Evolutionary conservation across 176 grass and related monocot genomes (phyloP).

Genomic region (Carex cristatella): DNA sequence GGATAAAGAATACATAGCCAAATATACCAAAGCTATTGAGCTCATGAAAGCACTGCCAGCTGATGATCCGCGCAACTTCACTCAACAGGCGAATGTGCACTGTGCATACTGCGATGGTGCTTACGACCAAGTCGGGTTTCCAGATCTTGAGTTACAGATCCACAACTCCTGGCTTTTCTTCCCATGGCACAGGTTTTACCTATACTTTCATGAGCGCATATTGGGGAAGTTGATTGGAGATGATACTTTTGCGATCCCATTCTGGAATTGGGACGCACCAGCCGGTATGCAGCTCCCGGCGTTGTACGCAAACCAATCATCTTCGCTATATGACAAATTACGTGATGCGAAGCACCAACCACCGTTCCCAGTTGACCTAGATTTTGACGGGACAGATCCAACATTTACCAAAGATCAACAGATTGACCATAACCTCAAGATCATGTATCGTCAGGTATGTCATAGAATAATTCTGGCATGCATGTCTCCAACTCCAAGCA

Average conservation of each 20-base stretch:
- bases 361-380: constrained; percentile 38
- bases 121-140: constrained; percentile 53
- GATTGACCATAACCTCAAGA: constrained; percentile 43
- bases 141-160: constrained; percentile 36
- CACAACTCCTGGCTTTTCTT: constrained; percentile 75
- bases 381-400: constrained; percentile 29
- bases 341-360: constrained; percentile 47
- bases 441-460: constrained; percentile 73
- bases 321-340: constrained; percentile 38
- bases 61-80: constrained; percentile 74
- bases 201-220: constrained; percentile 70
- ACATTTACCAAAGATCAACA: constrained; percentile 16
- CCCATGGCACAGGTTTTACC: constrained; percentile 66
- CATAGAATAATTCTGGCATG: background rate
- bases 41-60: constrained; percentile 62
- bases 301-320: constrained; percentile 36
- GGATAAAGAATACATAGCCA: constrained; percentile 36
- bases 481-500: background rate
- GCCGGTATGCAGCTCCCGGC: constrained; percentile 46
- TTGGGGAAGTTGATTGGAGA: constrained; percentile 71
- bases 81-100: constrained; percentile 52
- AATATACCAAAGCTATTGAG: constrained; percentile 47
- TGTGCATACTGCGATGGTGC: constrained; percentile 52
- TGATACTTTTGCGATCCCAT: constrained; percentile 60
- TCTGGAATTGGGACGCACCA: constrained; percentile 89